Conservation (phyloP, 2,329 filamentous ascomycete genomes). For the Furcasterigmium sp. region DNA sequence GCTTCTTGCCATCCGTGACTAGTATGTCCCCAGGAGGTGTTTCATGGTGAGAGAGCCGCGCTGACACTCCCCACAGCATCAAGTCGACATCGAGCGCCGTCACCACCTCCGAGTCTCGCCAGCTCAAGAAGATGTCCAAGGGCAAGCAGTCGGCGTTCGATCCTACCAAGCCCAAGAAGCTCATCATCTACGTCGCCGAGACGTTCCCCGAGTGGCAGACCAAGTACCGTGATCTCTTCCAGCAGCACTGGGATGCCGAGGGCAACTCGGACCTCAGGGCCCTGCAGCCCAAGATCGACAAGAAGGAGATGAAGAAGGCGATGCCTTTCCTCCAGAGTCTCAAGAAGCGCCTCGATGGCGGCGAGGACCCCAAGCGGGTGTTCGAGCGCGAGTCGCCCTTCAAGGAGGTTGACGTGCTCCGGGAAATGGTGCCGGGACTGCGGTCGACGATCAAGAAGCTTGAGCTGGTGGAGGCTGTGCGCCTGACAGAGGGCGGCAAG, state of each 20-base stretch:
- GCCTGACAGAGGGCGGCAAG: not conserved
- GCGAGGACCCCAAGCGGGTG: conserved; percentile 61
- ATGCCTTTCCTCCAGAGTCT: conserved; percentile 93
- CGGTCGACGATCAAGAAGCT: not conserved
- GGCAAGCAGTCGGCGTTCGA: conserved; percentile 84
- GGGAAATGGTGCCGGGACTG: not conserved
- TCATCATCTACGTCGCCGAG: conserved; percentile 77
- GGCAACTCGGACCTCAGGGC: conserved; percentile 70
- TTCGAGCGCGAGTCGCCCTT: conserved; percentile 83
- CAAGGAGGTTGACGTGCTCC: conserved; percentile 71
- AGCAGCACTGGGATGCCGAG: conserved; percentile 22
- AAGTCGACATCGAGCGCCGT: conserved; percentile 72
- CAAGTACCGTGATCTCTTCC: conserved; percentile 64
- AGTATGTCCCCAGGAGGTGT: conserved; percentile 26
- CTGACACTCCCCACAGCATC: conserved; percentile 34
- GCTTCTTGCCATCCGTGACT: conserved; percentile 75
- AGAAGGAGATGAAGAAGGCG: conserved; percentile 92
- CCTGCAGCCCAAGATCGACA: conserved; percentile 71
- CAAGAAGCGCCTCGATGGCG: conserved; percentile 74
- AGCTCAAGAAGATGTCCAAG: conserved; percentile 87
- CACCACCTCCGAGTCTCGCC: conserved; percentile 75
- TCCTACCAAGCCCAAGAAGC: conserved; percentile 85
- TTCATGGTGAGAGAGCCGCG: not conserved
- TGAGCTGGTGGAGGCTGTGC: not conserved
- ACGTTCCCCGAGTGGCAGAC: conserved; percentile 88